Evolutionary conservation across 768 basidiomycete genomes (phyloP).

Genomic region (Naganishia onofrii): DNA sequence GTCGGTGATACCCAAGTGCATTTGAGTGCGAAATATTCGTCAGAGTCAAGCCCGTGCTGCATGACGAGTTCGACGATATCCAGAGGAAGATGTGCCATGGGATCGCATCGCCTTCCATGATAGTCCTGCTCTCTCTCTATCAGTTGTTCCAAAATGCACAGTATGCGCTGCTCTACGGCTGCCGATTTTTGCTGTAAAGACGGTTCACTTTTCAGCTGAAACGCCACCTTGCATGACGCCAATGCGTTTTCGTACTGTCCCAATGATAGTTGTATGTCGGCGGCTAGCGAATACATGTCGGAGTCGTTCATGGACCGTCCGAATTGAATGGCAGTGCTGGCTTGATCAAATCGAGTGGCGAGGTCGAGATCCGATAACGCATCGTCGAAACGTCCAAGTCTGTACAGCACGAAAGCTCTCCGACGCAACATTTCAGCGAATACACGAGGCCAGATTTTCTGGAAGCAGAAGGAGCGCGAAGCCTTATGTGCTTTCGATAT

Average conservation of each 20-base stretch:
- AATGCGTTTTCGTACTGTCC: neutral
- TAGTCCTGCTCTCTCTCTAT: neutral
- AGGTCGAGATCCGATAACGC: neutral
- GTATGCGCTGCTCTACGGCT: neutral
- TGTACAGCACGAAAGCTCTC: neutral
- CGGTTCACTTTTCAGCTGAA: neutral
- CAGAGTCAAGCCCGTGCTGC: neutral
- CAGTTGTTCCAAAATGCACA: neutral
- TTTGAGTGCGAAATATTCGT: conserved; percentile 4
- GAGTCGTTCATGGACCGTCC: neutral
- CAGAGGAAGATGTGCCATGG: neutral
- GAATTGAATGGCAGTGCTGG: neutral
- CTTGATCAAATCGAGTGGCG: too few species aligned
- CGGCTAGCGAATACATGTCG: neutral
- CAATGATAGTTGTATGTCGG: neutral
- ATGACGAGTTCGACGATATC: conserved; percentile 9
- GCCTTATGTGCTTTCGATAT: neutral
- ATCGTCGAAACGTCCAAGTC: neutral
- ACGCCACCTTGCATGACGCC: neutral
- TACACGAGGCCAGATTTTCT: neutral
- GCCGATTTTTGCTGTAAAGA: neutral
- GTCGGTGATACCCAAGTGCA: neutral
- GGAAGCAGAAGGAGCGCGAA: neutral
- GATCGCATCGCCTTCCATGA: neutral
- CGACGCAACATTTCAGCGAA: neutral